A percentile compares a stretch with the other conserved stretches of the same genome.
Conservation (phyloP, 129 eudicot species). For the Pulicaria dysenterica region DNA sequence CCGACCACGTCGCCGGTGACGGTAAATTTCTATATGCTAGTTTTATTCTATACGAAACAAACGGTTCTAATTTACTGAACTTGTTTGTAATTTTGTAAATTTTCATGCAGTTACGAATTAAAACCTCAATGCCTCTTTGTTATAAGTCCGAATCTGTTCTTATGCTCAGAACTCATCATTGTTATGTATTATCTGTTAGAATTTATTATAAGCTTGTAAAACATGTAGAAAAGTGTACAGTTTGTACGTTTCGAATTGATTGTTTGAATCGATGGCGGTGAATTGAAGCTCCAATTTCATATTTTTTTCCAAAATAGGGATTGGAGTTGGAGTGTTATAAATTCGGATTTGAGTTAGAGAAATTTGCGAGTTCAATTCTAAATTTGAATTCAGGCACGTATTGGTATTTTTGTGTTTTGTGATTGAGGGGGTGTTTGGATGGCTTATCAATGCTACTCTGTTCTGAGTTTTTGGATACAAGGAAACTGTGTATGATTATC, state of each 20-base stretch:
- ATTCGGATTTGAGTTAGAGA: neutral
- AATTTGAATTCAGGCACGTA: slow-evolving; percentile 3
- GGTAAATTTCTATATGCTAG: neutral
- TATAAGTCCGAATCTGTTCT: too few species aligned
- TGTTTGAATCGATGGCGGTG: neutral
- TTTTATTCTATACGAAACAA: neutral
- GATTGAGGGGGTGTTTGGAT: too few species aligned
- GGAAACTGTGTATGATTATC: too few species aligned
- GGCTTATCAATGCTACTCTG: too few species aligned
- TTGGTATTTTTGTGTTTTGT: neutral
- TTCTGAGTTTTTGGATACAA: too few species aligned
- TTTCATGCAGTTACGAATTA: neutral
- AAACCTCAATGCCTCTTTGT: slow-evolving; percentile 8
- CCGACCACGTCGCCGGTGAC: slow-evolving; percentile 20
- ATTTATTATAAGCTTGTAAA: too few species aligned
- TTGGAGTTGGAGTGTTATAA: neutral
- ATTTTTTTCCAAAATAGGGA: neutral
- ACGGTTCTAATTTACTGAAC: neutral
- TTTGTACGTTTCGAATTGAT: neutral
- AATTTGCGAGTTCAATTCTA: neutral
- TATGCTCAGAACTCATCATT: too few species aligned
- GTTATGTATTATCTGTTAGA: too few species aligned
- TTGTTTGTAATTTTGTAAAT: neutral
- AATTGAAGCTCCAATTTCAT: neutral
- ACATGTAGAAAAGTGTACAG: neutral